phyloP scores from a whole-genome alignment of 805 yeast genomes.

The Huiozyma naganishii region DNA sequence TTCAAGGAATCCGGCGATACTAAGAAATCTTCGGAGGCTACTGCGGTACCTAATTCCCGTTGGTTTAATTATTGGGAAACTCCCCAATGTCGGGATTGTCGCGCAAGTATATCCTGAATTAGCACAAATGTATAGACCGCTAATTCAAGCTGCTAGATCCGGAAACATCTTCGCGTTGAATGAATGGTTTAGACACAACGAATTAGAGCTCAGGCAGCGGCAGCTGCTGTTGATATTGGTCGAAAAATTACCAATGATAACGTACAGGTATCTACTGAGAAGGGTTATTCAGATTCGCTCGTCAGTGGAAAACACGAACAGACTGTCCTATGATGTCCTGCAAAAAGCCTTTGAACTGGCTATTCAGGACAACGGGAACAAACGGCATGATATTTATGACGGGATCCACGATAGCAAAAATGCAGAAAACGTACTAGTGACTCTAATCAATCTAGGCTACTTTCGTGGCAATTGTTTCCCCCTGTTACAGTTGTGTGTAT shows the following conservation, averaged over 20 bases:
- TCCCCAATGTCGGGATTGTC: conserved; percentile 31
- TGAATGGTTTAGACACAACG: conserved; percentile 24
- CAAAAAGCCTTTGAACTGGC: conserved; percentile 13
- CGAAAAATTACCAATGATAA: conserved; percentile 34
- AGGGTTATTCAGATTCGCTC: conserved; percentile 11
- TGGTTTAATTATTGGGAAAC: conserved; percentile 43
- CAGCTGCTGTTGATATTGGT: conserved; percentile 29
- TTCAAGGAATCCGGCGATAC: background rate
- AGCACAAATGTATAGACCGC: conserved; percentile 28
- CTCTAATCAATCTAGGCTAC: conserved; percentile 22
- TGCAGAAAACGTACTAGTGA: conserved; percentile 22
- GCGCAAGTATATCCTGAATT: conserved; percentile 17
- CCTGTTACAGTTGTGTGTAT: conserved; percentile 18
- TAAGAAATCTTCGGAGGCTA: conserved; percentile 27
- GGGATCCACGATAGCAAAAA: conserved; percentile 14
- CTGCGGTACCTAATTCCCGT: conserved; percentile 42
- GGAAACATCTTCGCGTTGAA: conserved; percentile 35
- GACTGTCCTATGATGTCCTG: conserved; percentile 18
- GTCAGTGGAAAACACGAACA: conserved; percentile 13
- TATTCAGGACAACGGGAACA: conserved; percentile 2
- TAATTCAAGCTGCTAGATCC: conserved; percentile 29
- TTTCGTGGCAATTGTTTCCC: conserved; percentile 28
- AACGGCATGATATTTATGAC: conserved; percentile 11
- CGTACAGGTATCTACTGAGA: conserved; percentile 31
- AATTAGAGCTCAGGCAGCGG: conserved; percentile 23